These are phyloP conservation scores for Oidium heveae DNA, from an alignment of 2,329 filamentous ascomycete genomes.

Conservation along the genomic window DNA sequence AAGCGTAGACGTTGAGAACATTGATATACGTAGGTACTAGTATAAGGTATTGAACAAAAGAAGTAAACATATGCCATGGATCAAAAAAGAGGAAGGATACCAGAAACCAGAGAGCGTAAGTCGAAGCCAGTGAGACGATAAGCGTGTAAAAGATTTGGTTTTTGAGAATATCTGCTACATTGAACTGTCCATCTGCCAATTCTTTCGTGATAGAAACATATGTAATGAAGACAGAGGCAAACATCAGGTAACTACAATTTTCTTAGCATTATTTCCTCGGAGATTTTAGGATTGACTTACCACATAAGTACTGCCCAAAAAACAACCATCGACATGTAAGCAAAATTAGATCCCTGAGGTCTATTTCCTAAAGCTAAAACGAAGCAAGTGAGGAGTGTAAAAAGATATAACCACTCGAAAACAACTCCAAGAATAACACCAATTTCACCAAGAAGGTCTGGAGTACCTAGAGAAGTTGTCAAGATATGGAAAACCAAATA, in stretches of 20 bases:
- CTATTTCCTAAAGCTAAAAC: conserved; percentile 85
- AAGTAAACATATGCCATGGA: conserved; percentile 98
- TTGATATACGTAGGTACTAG: conserved; percentile 94
- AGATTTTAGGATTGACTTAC: conserved; percentile 22
- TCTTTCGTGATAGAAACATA: conserved; percentile 62
- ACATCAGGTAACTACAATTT: conserved; percentile 52
- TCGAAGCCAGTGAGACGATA: conserved; percentile 76
- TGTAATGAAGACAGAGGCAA: conserved; percentile 84
- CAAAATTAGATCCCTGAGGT: conserved; percentile 74
- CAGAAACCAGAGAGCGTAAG: conserved; percentile 79
- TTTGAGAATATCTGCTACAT: conserved; percentile 47
- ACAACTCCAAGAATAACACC: conserved; percentile 66
- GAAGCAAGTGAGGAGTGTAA: conserved; percentile 80
- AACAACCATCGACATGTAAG: conserved; percentile 93
- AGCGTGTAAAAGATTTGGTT: conserved; percentile 82
- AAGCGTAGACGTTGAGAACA: conserved; percentile 95
- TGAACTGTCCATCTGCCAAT: conserved; percentile 36
- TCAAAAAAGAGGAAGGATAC: conserved; percentile 88
- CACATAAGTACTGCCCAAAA: conserved; percentile 96
- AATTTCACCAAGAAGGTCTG: conserved; percentile 43
- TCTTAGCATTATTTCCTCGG: conserved; percentile 2
- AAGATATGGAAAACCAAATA: conserved; percentile 97
- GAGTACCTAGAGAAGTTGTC: conserved; percentile 55
- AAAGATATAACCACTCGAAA: conserved; percentile 91
- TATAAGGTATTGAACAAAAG: conserved; percentile 79